phyloP scores from a whole-genome alignment of 140 eudicot genomes.

The Anethum foeniculum region DNA sequence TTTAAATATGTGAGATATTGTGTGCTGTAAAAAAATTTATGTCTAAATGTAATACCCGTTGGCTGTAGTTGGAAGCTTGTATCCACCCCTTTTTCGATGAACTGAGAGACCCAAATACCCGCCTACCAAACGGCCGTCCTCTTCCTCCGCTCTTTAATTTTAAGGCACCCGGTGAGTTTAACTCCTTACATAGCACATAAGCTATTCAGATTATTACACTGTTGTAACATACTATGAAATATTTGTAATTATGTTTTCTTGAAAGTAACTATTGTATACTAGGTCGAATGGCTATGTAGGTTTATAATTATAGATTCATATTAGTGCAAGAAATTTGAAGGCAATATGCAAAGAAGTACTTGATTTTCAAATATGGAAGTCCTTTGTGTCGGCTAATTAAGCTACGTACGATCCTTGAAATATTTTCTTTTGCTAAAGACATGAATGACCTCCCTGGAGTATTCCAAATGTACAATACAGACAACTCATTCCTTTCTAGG shows the following conservation, averaged over 20 bases:
- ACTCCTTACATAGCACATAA: not conserved
- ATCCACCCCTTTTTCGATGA: conserved; percentile 96
- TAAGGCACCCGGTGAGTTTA: conserved; percentile 64
- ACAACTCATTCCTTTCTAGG: not conserved
- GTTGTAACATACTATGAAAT: not conserved
- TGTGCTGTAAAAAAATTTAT: not conserved
- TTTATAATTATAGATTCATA: not conserved
- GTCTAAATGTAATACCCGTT: not conserved
- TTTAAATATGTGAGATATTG: not conserved
- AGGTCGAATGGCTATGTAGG: not conserved
- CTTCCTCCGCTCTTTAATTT: conserved; percentile 96
- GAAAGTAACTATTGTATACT: not conserved
- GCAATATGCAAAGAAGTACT: not conserved
- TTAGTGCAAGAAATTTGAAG: not conserved
- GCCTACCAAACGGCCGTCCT: conserved; percentile 93
- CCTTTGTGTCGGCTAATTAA: not conserved
- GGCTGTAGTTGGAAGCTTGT: conserved; percentile 84
- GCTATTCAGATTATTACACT: not conserved
- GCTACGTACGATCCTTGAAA: not conserved
- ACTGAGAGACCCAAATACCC: conserved; percentile 73
- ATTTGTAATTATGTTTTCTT: not conserved
- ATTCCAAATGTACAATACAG: not conserved
- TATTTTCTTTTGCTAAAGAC: not conserved
- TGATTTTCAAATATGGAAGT: not conserved
- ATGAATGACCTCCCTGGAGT: not conserved